These are phyloP conservation scores for Aspergillus mulundensis DNA, from an alignment of 495 filamentous ascomycete genomes.

Conservation along the genomic window DNA sequence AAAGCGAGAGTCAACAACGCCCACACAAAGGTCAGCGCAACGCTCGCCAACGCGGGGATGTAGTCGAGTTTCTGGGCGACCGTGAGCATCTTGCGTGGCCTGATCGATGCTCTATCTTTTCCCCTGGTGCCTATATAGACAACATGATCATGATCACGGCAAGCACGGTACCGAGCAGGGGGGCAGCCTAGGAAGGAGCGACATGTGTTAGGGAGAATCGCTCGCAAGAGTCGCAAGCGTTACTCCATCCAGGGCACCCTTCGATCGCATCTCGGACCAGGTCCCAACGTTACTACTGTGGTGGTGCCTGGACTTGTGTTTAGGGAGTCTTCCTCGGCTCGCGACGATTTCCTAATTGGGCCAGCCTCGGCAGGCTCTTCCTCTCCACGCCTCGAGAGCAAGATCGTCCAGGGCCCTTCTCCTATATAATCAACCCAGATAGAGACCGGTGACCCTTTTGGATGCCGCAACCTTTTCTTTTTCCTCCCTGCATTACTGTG, in stretches of 20 bases:
- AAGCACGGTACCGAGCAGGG: background rate
- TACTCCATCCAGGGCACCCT: constrained; percentile 1
- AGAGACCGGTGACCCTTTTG: background rate
- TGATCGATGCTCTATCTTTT: background rate
- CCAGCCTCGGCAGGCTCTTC: constrained; percentile 27
- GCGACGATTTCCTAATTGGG: constrained; percentile 10
- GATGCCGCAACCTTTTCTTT: background rate
- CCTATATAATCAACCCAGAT: constrained; percentile 7
- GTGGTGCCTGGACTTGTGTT: background rate
- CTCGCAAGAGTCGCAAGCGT: constrained; percentile 14
- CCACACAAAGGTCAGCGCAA: constrained; percentile 28
- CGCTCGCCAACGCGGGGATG: constrained; percentile 28
- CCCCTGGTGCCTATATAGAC: background rate
- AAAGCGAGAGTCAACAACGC: constrained; percentile 31
- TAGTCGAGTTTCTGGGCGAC: constrained; percentile 33
- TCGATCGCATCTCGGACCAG: background rate
- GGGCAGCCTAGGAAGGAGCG: constrained; percentile 17
- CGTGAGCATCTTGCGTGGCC: constrained; percentile 19
- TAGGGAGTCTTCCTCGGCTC: constrained; percentile 3
- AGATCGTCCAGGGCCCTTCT: constrained; percentile 8
- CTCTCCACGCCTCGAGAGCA: background rate
- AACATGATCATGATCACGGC: background rate
- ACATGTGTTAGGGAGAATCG: constrained; percentile 2
- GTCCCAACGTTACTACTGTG: background rate
- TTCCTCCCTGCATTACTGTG: background rate